Base-by-base conservation (phyloP, 495 filamentous ascomycete species). In the Hypoxylon crocopeplum region DNA sequence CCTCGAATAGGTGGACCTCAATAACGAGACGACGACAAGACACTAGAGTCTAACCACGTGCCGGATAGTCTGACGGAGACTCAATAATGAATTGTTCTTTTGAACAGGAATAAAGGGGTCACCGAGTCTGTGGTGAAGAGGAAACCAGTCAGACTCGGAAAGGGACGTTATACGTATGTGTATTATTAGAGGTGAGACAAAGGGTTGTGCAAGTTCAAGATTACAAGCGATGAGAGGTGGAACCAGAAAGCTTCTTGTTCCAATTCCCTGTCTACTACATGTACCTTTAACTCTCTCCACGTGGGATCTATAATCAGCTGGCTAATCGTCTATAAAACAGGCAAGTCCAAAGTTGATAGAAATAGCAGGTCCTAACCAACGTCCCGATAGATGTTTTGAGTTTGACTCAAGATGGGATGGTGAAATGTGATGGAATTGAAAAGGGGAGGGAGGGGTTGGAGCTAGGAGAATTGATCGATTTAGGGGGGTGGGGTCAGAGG, bases 241-340 rank as follows among this genome's bases (percentile, higher is more conserved):
- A 19, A 38, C 34, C 10, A 38, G 34, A 38, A 38, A 13, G 7
- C 37, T 13, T 38, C 21, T 39, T 22, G n/a, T 44, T 50, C 40
- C 32, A 61, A 30, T 21, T 29, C 24, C 34, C 15, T 27, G 30
- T 45, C 44, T 53, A 52, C 27, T 34, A 13, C 37, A 33, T 20
- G 17, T 46, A 21, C 45, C 49, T 37, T 29, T 38, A 46, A 38
- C 50, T 56, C 24, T 34, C 65, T 21, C 61, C 65, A 65, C 61
- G 61, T 65, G 65, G 61, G 61, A 59, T 68, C 64, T 64, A 64
- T 60, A 65, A 58, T 34, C 60, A 48, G 61, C 48, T 32, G 30
- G 19, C 10, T 27, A 27, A 11, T n/a, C 19, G 2, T 34, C 11
- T 34, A 30, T 44, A 15, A 36, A 39, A 34, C 17, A 15, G 10